Evolutionary conservation across 768 basidiomycete genomes (phyloP).

Genomic region (Coprinellus micaceus): DNA sequence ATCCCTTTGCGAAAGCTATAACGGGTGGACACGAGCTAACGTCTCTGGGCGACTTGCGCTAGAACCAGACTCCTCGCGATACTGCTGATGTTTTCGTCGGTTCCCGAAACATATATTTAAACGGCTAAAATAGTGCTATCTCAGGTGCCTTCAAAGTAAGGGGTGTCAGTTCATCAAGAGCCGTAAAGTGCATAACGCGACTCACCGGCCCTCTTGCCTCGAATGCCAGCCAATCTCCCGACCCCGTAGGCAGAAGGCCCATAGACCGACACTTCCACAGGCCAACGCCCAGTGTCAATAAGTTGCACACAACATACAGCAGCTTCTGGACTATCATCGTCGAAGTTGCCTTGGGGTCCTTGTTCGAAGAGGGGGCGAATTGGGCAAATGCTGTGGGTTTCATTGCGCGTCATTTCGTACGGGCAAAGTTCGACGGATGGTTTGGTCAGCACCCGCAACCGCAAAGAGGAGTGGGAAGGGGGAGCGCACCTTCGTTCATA

Average conservation of each 20-base stretch:
- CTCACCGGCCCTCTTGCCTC: slow-evolving; percentile 73
- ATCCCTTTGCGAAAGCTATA: no score
- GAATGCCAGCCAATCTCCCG: slow-evolving; percentile 93
- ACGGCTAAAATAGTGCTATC: no score
- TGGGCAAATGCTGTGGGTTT: slow-evolving; percentile 57
- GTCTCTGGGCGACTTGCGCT: no score
- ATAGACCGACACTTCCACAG: slow-evolving; percentile 92
- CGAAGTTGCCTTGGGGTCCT: slow-evolving; percentile 45
- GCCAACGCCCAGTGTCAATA: slow-evolving; percentile 77
- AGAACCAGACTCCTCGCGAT: no score
- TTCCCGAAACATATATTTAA: no score
- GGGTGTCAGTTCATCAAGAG: no score
- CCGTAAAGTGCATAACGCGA: no score
- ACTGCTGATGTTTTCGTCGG: no score
- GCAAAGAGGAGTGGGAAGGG: not conserved
- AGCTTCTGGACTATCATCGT: slow-evolving; percentile 69
- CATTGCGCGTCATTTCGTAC: not conserved
- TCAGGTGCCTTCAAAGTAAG: no score
- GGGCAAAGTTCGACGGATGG: not conserved
- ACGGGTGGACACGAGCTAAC: no score
- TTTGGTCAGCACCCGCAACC: not conserved
- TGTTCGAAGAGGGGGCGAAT: slow-evolving; percentile 61
- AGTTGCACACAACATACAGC: slow-evolving; percentile 67
- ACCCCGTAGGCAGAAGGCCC: slow-evolving; percentile 87
- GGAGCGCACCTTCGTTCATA: slow-evolving; percentile 69